Evolutionary conservation across 164 flowering plant genomes (phyloP), one percentile per base, ranked within the genome.

Genomic region (Macadamia tetraphylla): DNA sequence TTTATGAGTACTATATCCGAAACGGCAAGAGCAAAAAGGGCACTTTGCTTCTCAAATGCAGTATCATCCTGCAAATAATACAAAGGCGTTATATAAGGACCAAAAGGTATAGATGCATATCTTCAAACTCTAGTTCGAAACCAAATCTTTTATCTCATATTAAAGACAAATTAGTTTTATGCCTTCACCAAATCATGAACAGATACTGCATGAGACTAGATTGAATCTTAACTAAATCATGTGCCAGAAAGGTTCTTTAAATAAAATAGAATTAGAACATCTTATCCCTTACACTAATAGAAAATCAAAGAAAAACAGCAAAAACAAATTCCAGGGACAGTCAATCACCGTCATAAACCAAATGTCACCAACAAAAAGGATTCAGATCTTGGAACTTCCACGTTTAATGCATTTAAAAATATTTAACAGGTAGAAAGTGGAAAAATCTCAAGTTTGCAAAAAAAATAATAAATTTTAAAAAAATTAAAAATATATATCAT

Each of bases 11-110:
- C 91, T 68, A 88, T 86, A 68, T 88, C 94, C 60, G 94, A 86
- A 69, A 88, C 89, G 62, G 94, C 94, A 69, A 88, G 87, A 10
- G 94, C 91, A 76, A 88, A 88, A 15, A 88, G 88, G 43, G 94
- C 94, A 82, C 94, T 88, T 70, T 88, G 94, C 80, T 85, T 88
- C 76, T 88, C 94, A 72, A 88, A 88, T 64, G 94, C 85, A 65
- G 91, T 88, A 67, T 88, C 89, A 74, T 88, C 93, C 93, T 88
- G 79, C 55, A 66, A 46, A 12, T 1, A 4, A 52, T 35, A 35
- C 63, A 42, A 68, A 68, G 30, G 15, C 10, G 9, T 17, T 17
- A 53, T 1, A 58, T 2, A 58, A 58, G 12, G 61, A 58, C 8
- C 60, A 23, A 51, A 35, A 61, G 52, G 43, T 49, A 68, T 15